Evolutionary conservation across 164 flowering plant species (phyloP).

Genomic region (Sedum album): DNA sequence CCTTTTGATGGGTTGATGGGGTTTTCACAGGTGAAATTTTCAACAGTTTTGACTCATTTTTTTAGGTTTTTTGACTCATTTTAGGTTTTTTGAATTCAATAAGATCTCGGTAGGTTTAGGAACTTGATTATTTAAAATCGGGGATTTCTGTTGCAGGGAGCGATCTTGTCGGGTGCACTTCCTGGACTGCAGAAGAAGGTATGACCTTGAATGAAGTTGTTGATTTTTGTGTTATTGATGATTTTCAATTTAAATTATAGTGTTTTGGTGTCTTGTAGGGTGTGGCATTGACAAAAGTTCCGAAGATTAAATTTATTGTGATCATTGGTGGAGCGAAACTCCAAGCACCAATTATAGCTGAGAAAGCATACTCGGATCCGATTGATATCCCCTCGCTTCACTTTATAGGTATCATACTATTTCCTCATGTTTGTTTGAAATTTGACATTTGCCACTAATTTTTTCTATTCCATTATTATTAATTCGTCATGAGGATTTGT

Average conservation of each 20-base stretch:
- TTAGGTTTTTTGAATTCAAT: not conserved
- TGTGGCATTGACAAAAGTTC: constrained; percentile 29
- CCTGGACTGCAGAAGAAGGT: constrained; percentile 30
- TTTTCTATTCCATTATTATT: too few species aligned
- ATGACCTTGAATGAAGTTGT: not conserved
- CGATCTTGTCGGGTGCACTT: constrained; percentile 25
- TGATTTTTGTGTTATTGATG: not conserved
- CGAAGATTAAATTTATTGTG: constrained; percentile 32
- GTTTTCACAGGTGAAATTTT: constrained; percentile 29
- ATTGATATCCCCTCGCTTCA: constrained; percentile 33
- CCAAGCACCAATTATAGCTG: constrained; percentile 25
- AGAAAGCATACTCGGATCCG: constrained; percentile 26
- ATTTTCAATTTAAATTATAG: not conserved
- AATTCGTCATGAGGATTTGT: too few species aligned
- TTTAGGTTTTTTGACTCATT: not conserved
- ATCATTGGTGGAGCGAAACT: constrained; percentile 31
- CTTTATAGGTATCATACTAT: constrained; percentile 24
- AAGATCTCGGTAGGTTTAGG: not conserved
- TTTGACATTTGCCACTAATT: not conserved
- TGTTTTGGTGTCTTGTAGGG: constrained; percentile 13
- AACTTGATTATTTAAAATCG: not conserved
- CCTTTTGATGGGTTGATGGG: constrained; percentile 43
- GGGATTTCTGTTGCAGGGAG: constrained; percentile 23
- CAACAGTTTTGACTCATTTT: not conserved
- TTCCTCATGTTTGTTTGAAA: not conserved